A percentile compares a stretch with the other conserved stretches of the same genome.
Conservation (phyloP, 805 yeast genomes). For the Candida broadrunensis region DNA sequence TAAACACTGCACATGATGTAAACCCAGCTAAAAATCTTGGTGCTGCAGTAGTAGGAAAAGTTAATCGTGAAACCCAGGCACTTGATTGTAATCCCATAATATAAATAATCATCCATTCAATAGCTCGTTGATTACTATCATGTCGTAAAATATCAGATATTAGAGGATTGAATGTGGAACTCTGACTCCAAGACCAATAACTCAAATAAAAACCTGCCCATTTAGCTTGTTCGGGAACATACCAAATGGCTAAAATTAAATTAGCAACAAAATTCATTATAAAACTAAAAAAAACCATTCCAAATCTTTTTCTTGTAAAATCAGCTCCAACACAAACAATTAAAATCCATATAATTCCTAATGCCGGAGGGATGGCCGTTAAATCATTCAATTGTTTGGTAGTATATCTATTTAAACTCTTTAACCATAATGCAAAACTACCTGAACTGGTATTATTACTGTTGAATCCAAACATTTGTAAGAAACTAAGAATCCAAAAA, state of each 20-base stretch:
- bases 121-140: conserved; percentile 54
- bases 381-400: conserved; percentile 36
- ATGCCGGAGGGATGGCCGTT: conserved; percentile 46
- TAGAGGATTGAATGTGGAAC: conserved; percentile 59
- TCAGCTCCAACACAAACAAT: conserved; percentile 38
- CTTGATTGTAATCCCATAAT: conserved; percentile 51
- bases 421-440: conserved; percentile 55
- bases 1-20: conserved; percentile 46
- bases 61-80: conserved; percentile 49
- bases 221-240: conserved; percentile 53
- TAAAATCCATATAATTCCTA: conserved; percentile 38
- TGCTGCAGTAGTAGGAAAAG: conserved; percentile 57
- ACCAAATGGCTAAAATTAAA: conserved; percentile 55
- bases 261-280: conserved; percentile 54
- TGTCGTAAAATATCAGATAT: conserved; percentile 56
- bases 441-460: conserved; percentile 48
- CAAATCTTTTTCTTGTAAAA: conserved; percentile 48
- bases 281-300: conserved; percentile 51
- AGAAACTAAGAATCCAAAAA: conserved; percentile 52
- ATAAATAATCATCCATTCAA: conserved; percentile 55
- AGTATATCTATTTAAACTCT: conserved; percentile 24
- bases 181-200: conserved; percentile 61
- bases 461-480: conserved; percentile 62
- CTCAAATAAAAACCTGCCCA: conserved; percentile 64
- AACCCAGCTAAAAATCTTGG: conserved; percentile 57